Evolutionary conservation across 129 eudicot genomes (phyloP).

Genomic region (Saposhnikovia divaricata): DNA sequence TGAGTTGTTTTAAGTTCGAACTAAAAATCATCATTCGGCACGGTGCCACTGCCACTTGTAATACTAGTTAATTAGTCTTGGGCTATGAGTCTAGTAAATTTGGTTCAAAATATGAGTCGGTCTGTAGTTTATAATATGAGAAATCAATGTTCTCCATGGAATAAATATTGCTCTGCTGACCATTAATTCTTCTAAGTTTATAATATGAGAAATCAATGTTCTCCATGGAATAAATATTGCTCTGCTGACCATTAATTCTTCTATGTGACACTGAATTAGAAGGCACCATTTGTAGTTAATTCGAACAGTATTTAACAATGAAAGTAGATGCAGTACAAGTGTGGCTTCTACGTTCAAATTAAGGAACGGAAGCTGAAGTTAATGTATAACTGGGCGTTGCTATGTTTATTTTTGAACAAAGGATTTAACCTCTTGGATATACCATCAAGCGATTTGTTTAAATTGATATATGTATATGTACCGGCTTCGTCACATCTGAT

Average conservation of each 20-base stretch:
- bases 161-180: not conserved
- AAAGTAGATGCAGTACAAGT: not conserved
- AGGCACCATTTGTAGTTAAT: not conserved
- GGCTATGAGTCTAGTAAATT: constrained; percentile 11
- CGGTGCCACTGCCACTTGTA: not conserved
- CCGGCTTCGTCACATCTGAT: too few species aligned
- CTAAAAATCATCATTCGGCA: not conserved
- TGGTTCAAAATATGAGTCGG: constrained; percentile 12
- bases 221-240: not conserved
- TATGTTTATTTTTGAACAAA: too few species aligned
- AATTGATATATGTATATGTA: too few species aligned
- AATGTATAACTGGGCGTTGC: too few species aligned
- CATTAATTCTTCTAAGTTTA: not conserved
- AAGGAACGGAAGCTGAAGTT: not conserved
- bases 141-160: not conserved
- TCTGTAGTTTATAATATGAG: not conserved
- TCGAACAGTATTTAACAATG: not conserved
- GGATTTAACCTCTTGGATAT: too few species aligned
- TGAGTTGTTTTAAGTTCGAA: not conserved
- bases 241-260: not conserved
- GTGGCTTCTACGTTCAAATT: too few species aligned
- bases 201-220: not conserved
- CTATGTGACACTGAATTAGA: not conserved
- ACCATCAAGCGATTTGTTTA: too few species aligned
- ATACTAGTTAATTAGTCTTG: not conserved